A percentile compares a stretch with the other conserved stretches of the same genome.
Evolutionary conservation across 1,139 yeast genomes (phyloP).

Genomic region (Meyerozyma athensensis): DNA sequence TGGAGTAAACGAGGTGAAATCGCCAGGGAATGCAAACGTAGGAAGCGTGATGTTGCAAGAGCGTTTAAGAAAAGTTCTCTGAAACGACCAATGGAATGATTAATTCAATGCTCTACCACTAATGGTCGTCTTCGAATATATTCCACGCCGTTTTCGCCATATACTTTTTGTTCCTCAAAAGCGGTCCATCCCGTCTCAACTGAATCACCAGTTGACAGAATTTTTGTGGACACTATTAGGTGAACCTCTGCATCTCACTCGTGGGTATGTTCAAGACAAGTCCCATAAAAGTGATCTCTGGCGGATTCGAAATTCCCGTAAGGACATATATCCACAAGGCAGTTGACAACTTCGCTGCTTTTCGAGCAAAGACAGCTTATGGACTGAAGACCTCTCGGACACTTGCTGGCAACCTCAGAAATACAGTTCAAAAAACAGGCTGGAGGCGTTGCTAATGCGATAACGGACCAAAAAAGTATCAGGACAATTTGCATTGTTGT

Average conservation of each 20-base stretch:
- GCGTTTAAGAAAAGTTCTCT: conserved; percentile 43
- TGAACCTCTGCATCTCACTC: too few relatives aligned
- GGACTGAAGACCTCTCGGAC: conserved; percentile 30
- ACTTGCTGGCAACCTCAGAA: conserved; percentile 30
- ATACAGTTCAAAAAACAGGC: conserved; percentile 49
- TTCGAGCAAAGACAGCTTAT: conserved; percentile 37
- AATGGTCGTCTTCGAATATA: conserved; percentile 1
- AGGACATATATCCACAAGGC: conserved; percentile 47
- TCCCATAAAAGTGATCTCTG: conserved; percentile 52
- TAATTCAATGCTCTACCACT: neutral
- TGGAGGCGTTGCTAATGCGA: conserved; percentile 43
- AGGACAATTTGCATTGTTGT: conserved; percentile 4
- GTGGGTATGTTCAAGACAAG: conserved; percentile 48
- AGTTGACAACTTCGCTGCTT: conserved; percentile 35
- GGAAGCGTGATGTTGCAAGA: conserved; percentile 69
- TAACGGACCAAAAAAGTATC: conserved; percentile 5
- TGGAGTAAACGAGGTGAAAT: conserved; percentile 81
- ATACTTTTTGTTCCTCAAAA: conserved; percentile 1
- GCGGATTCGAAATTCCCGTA: conserved; percentile 44
- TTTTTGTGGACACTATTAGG: too few relatives aligned
- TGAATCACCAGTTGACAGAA: too few relatives aligned
- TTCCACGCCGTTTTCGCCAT: neutral
- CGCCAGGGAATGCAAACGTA: conserved; percentile 68
- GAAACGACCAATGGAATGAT: conserved; percentile 4
- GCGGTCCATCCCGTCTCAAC: neutral